A percentile compares a stretch with the other conserved stretches of the same genome.
Conservation (phyloP, 1,284 basidiomycete genomes). For the Cutaneotrichosporon curvatum region DNA sequence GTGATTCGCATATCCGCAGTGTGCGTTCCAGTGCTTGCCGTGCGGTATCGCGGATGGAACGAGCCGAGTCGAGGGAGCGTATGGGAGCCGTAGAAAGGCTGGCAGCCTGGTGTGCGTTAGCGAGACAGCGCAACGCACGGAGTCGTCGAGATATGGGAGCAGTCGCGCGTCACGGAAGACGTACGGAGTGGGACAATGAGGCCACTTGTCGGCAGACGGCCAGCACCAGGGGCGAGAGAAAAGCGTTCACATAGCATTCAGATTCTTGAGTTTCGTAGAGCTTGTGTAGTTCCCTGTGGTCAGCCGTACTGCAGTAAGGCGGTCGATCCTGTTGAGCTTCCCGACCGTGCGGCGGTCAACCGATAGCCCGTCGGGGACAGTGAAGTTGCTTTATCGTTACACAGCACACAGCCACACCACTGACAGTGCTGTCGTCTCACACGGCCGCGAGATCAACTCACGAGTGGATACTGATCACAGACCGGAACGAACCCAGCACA, state of each 20-base stretch:
- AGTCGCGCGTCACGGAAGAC: too few relatives aligned
- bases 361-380: too few relatives aligned
- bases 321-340: too few relatives aligned
- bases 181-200: background rate
- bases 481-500: background rate
- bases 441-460: too few relatives aligned
- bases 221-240: background rate
- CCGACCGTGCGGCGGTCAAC: too few relatives aligned
- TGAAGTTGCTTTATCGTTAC: too few relatives aligned
- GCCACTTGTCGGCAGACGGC: background rate
- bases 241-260: background rate
- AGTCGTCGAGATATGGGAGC: too few relatives aligned
- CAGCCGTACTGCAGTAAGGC: too few relatives aligned
- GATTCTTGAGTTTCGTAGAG: background rate
- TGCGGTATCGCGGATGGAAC: constrained; percentile 33
- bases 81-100: constrained; percentile 22
- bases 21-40: constrained; percentile 36
- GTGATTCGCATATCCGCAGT: constrained; percentile 26
- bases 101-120: constrained; percentile 27
- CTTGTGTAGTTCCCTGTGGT: background rate
- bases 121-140: too few relatives aligned
- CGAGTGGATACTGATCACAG: background rate
- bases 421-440: too few relatives aligned
- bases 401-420: too few relatives aligned
- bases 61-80: constrained; percentile 24